Percentiles rank a stretch among this genome's conserved stretches.
These are phyloP conservation scores for Saprolegnia diclina DNA, from an alignment of 352 stramenopile genomes.

Conservation along the genomic window DNA sequence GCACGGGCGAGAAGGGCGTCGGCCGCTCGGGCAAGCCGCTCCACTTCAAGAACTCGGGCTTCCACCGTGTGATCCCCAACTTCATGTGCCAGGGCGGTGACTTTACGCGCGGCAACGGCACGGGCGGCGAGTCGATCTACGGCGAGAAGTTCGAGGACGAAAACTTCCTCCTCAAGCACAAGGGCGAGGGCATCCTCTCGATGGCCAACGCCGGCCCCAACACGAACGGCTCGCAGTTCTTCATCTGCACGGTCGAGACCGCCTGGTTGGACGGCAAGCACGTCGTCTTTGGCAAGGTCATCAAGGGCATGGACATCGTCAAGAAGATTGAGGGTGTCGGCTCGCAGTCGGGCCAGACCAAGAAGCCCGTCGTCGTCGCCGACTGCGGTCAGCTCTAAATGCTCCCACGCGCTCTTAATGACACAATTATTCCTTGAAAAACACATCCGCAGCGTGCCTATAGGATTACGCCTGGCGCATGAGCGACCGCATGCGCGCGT, in stretches of 20 bases:
- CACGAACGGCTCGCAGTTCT: conserved; percentile 98
- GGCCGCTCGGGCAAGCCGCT: conserved; percentile 67
- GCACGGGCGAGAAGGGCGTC: conserved; percentile 53
- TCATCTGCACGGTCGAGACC: conserved; percentile 91
- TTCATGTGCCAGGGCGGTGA: conserved; percentile 88
- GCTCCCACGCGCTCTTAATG: background rate
- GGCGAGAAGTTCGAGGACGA: conserved; percentile 94
- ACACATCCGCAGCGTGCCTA: background rate
- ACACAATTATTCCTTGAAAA: conserved; percentile 15
- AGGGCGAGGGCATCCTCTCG: conserved; percentile 85
- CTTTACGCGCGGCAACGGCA: conserved; percentile 85
- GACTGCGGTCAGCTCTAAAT: conserved; percentile 92
- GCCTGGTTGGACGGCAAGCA: conserved; percentile 89
- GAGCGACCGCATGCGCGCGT: conserved; percentile 48
- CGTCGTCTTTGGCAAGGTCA: conserved; percentile 94
- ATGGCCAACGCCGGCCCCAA: conserved; percentile 97
- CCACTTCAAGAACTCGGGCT: conserved; percentile 81
- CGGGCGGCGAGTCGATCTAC: conserved; percentile 94
- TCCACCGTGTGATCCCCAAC: conserved; percentile 85
- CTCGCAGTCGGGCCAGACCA: conserved; percentile 89
- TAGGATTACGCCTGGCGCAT: conserved; percentile 28
- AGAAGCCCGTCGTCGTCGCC: conserved; percentile 87
- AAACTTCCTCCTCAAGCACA: conserved; percentile 94
- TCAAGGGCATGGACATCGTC: conserved; percentile 97
- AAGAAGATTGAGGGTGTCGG: conserved; percentile 95